A percentile compares a stretch with the other conserved stretches of the same genome.
Conservation (phyloP, 192 early-diverging fungal genomes). For the Coemansia sp. region DNA sequence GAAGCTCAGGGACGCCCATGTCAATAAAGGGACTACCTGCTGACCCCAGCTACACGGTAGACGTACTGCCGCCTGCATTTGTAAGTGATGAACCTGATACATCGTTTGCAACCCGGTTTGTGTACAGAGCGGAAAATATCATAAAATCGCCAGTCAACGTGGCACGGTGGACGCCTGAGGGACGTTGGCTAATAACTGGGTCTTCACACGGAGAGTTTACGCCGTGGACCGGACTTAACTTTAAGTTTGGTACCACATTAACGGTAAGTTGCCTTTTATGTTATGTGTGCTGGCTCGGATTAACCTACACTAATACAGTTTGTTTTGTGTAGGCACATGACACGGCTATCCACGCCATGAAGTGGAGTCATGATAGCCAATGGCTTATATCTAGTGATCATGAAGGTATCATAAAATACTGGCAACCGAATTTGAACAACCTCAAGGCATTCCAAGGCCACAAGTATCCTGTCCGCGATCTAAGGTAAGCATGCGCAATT, state of each 20-base stretch:
- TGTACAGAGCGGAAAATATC: constrained; percentile 76
- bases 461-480: constrained; percentile 82
- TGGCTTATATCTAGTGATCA: constrained; percentile 96
- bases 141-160: constrained; percentile 88
- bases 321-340: constrained; percentile 70
- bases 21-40: constrained; percentile 30
- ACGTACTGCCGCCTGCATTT: constrained; percentile 60
- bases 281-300: not conserved
- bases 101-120: constrained; percentile 36
- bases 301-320: not conserved
- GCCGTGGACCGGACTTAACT: constrained; percentile 94
- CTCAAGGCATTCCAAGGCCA: constrained; percentile 86
- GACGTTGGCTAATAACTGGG: constrained; percentile 88
- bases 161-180: constrained; percentile 95
- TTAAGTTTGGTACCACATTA: constrained; percentile 97
- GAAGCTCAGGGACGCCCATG: constrained; percentile 8
- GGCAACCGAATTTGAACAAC: constrained; percentile 95
- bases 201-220: constrained; percentile 94
- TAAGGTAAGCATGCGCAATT: constrained; percentile 69
- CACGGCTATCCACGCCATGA: constrained; percentile 90
- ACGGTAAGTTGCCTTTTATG: constrained; percentile 55
- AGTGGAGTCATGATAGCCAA: constrained; percentile 93
- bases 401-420: constrained; percentile 93
- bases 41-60: constrained; percentile 50
- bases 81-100: constrained; percentile 39